Base-by-base conservation (phyloP, 495 filamentous ascomycete genomes). In the Penicillium alfredii region DNA sequence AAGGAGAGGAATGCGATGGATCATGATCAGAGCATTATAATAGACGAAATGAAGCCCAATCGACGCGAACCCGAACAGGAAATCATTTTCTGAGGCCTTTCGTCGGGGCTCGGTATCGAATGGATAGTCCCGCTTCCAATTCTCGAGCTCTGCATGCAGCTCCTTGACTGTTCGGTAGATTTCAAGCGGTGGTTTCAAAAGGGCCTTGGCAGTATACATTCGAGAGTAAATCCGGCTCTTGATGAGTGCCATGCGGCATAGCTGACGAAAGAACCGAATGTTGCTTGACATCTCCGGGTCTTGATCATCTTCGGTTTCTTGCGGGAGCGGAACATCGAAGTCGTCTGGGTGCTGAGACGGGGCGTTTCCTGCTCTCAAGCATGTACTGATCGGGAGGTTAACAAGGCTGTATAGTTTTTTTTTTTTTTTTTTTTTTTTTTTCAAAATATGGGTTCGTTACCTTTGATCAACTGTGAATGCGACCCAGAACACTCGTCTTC, bases 401-500 rank as follows among this genome's bases (percentile, higher is more conserved):
- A 9, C 23, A 14, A 13, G 8, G 11, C 10, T 0, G 17, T 20
- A 10, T 26, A n/a, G n/a, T n/a, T n/a, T n/a, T n/a, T n/a, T n/a
- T n/a, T n/a, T n/a, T n/a, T n/a, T n/a, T n/a, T n/a, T n/a, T n/a
- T n/a, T n/a, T n/a, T n/a, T n/a, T n/a, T n/a, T n/a, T n/a, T n/a
- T n/a, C n/a, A 9, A 23, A 22, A 8, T 5, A 8, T 14, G 12
- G 12, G 12, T 16, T 35, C 38, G 56, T 50, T 47, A 80, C 76
- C 94, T 90, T 62, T 94, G 92, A 51, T 98, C 92, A 24, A 97
- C 60, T 57, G 93, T 80, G 55, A 95, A 98, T 4, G 83, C 86
- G 43, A 96, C 93, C 92, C 92, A 98, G 54, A 96, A 97, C 10
- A 96, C 90, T 38, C 92, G 76, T 65, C 87, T 92, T 26, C 92